These are phyloP conservation scores for Dalbergia oliveri DNA, from an alignment of 306 rosid genomes.

Conservation along the genomic window DNA sequence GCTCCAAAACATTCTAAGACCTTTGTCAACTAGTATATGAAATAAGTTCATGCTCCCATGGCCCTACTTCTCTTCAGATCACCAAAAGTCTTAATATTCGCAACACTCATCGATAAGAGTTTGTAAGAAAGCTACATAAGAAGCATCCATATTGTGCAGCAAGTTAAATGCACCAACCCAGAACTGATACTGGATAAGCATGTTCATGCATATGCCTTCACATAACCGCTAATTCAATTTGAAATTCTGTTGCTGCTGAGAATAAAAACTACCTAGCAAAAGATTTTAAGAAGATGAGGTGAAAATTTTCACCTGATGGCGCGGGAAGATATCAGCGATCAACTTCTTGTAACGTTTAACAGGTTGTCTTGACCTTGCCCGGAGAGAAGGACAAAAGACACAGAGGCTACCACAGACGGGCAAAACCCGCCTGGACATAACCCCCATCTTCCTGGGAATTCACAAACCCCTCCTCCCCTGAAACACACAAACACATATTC, in stretches of 20 bases:
- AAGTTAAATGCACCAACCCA: not conserved
- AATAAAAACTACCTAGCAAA: conserved; percentile 36
- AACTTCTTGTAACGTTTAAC: conserved; percentile 98
- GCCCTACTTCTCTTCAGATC: conserved; percentile 33
- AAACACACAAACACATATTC: conserved; percentile 37
- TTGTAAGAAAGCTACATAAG: conserved; percentile 35
- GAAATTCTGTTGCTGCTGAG: not conserved
- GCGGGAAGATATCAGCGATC: conserved; percentile 79
- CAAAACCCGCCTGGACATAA: conserved; percentile 97
- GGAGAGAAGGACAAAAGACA: conserved; percentile 91
- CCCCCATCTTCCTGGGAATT: conserved; percentile 81
- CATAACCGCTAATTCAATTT: conserved; percentile 8
- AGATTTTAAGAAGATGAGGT: conserved; percentile 7
- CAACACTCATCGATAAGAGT: conserved; percentile 13
- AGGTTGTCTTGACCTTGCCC: conserved; percentile 96
- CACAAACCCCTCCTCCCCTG: conserved; percentile 52
- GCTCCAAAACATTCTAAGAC: conserved; percentile 29
- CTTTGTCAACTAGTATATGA: conserved; percentile 27
- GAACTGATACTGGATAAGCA: not conserved
- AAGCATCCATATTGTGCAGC: not conserved
- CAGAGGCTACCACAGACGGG: conserved; percentile 99
- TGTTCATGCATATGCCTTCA: conserved; percentile 11
- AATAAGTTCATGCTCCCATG: conserved; percentile 9
- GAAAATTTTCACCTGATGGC: conserved; percentile 73
- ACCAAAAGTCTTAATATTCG: conserved; percentile 11